Evolutionary conservation across 345 rosid genomes (phyloP).

Genomic region (Eucalyptus paniculata): DNA sequence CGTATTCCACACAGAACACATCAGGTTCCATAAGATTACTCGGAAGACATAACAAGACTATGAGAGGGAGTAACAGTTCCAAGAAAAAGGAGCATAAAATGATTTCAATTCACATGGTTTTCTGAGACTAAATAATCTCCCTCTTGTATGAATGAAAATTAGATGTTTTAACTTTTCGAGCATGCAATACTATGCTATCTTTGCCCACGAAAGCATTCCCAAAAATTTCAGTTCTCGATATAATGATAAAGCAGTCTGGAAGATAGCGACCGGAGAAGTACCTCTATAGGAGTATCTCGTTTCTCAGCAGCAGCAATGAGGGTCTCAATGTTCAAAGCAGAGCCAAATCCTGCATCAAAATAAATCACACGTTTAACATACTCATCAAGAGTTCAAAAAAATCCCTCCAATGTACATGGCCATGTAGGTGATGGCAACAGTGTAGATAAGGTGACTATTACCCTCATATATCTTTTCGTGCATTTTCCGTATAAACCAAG

Average conservation of each 20-base stretch:
- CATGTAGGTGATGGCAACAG: background rate
- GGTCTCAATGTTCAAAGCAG: constrained; percentile 94
- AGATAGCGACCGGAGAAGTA: background rate
- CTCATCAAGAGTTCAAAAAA: background rate
- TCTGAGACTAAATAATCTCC: background rate
- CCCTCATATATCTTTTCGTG: background rate
- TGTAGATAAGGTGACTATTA: background rate
- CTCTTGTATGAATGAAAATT: background rate
- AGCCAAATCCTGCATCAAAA: constrained; percentile 68
- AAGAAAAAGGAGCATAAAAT: background rate
- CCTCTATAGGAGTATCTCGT: constrained; percentile 86
- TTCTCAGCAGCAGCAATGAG: constrained; percentile 96
- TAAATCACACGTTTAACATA: background rate
- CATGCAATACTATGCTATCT: background rate
- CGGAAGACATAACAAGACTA: background rate
- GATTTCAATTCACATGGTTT: background rate
- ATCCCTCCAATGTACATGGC: background rate
- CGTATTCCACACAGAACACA: background rate
- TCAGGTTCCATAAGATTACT: background rate
- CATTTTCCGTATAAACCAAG: background rate
- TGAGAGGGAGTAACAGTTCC: background rate
- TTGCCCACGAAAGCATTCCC: background rate
- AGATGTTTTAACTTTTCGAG: background rate
- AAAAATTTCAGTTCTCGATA: background rate
- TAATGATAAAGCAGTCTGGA: background rate